phyloP scores from a whole-genome alignment of 1,284 basidiomycete species.

The Cerrena zonata region DNA sequence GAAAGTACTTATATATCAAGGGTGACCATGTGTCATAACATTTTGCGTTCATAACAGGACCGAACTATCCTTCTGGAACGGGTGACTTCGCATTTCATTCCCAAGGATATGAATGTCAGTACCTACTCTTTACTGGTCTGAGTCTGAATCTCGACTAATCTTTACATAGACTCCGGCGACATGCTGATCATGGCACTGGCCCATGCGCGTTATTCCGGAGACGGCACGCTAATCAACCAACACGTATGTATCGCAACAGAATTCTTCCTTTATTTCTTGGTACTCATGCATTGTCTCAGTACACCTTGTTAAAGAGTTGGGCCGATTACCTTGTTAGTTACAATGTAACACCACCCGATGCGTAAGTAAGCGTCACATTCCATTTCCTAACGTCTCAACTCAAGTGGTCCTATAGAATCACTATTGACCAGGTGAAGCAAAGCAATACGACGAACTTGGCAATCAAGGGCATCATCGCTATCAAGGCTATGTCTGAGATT shows the following conservation, averaged over 20 bases:
- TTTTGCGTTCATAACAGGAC: slow-evolving; percentile 4
- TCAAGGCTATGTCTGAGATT: slow-evolving; percentile 58
- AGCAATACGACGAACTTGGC: slow-evolving; percentile 71
- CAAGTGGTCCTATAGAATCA: slow-evolving; percentile 18
- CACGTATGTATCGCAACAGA: slow-evolving; percentile 36
- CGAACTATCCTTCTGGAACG: slow-evolving; percentile 22
- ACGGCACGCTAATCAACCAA: slow-evolving; percentile 43
- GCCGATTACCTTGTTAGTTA: slow-evolving; percentile 58
- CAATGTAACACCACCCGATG: slow-evolving; percentile 45
- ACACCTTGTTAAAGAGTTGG: slow-evolving; percentile 56
- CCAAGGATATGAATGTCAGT: slow-evolving; percentile 25
- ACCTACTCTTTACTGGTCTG: neutral
- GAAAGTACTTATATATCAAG: neutral
- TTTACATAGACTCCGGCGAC: slow-evolving; percentile 43
- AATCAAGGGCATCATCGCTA: slow-evolving; percentile 67
- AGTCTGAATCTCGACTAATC: neutral
- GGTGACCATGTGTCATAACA: too few relatives aligned
- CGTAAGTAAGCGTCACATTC: slow-evolving; percentile 46
- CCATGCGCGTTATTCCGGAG: slow-evolving; percentile 55
- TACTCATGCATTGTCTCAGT: slow-evolving; percentile 27
- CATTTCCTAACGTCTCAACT: slow-evolving; percentile 31
- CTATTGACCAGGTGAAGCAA: slow-evolving; percentile 22
- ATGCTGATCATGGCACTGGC: slow-evolving; percentile 73
- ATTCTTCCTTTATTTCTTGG: neutral
- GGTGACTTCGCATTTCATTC: slow-evolving; percentile 20